Conservation (phyloP, 345 rosid genomes). For the Boechera divaricarpa region DNA sequence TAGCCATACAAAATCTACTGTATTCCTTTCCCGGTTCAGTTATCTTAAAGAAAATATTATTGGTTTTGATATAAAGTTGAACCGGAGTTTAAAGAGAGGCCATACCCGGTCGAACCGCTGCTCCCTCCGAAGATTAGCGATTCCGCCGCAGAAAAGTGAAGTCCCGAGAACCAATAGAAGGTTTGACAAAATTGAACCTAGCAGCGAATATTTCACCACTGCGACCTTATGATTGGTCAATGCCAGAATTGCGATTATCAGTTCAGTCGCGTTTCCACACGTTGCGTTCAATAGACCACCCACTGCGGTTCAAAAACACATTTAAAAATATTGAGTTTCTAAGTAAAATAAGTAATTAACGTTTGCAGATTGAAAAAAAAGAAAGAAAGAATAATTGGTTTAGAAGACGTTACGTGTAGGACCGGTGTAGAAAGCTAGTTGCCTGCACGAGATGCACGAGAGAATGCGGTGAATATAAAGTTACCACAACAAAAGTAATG, state of each 20-base stretch:
- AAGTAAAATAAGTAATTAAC: neutral
- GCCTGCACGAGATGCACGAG: constrained; percentile 59
- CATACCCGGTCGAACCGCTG: constrained; percentile 84
- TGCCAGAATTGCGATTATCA: constrained; percentile 89
- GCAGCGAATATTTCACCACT: constrained; percentile 77
- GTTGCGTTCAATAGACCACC: constrained; percentile 96
- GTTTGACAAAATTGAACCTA: constrained; percentile 89
- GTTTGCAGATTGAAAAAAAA: neutral
- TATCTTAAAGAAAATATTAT: neutral
- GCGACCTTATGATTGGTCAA: constrained; percentile 63
- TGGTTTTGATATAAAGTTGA: neutral
- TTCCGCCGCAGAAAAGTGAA: constrained; percentile 86
- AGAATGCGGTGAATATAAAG: neutral
- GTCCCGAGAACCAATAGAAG: constrained; percentile 88
- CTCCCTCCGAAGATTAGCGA: constrained; percentile 74
- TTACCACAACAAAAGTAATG: neutral
- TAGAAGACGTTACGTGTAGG: constrained; percentile 75
- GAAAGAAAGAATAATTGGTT: neutral
- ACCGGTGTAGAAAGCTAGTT: constrained; percentile 83
- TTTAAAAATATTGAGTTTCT: neutral
- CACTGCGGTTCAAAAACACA: constrained; percentile 52
- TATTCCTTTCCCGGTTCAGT: neutral
- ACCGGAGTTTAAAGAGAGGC: neutral
- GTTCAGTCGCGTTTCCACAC: constrained; percentile 96
- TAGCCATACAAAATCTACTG: neutral